phyloP scores from a whole-genome alignment of 805 yeast genomes.

The Candida tibetensis region DNA sequence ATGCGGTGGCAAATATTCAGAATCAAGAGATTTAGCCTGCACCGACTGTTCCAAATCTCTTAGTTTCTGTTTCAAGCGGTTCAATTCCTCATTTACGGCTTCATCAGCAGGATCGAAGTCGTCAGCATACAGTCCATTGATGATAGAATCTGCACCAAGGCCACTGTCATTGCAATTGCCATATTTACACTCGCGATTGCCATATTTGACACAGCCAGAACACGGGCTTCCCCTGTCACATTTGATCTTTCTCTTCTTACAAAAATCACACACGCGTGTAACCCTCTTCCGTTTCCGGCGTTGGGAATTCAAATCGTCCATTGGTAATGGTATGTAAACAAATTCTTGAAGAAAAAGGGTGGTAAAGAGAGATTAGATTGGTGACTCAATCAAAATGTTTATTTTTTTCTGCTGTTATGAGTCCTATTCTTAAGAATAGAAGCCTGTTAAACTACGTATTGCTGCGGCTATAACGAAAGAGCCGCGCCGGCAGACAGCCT shows the following conservation, averaged over 20 bases:
- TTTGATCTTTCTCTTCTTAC: constrained; percentile 48
- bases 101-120: neutral
- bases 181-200: constrained; percentile 16
- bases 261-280: constrained; percentile 49
- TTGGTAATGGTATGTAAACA: neutral
- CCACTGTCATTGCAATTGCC: neutral
- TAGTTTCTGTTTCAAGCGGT: constrained; percentile 18
- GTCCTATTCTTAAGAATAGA: too few species aligned
- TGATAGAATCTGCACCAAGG: neutral
- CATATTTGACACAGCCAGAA: constrained; percentile 35
- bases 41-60: constrained; percentile 18
- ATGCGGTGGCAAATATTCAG: neutral
- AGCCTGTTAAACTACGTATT: too few species aligned
- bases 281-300: constrained; percentile 27
- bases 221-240: constrained; percentile 50
- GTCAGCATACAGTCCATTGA: constrained; percentile 10
- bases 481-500: too few species aligned
- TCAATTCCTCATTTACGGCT: constrained; percentile 12
- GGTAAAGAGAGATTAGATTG: too few species aligned
- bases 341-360: too few species aligned
- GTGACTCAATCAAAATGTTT: too few species aligned
- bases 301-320: neutral
- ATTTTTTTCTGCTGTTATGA: too few species aligned
- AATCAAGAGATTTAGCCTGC: neutral
- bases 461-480: too few species aligned